Base-by-base conservation (phyloP, 2,329 filamentous ascomycete species). In the Aschersonia sp. region DNA sequence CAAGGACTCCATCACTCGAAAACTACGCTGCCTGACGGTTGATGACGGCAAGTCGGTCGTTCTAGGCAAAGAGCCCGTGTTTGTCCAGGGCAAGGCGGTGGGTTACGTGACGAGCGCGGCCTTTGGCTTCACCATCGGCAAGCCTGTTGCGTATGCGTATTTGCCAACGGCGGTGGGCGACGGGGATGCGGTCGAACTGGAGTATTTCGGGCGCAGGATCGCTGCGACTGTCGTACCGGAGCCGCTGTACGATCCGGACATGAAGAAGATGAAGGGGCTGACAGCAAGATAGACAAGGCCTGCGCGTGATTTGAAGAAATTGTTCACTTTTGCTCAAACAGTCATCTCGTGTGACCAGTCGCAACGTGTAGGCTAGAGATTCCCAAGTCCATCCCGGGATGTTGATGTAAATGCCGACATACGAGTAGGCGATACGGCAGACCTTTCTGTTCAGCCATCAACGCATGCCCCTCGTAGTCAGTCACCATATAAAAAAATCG, bases 31-130 rank as follows among this genome's bases (percentile, higher is more conserved):
- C 48, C 58, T 82, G 2, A 74, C 70, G 0, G 55, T 82, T 31
- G 67, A 80, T 41, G 76, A 82, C 50, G 72, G 74, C 0, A 60
- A 57, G 4, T 80, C 77, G 0, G 64, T 81, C 52, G 68, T 80
- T 0, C 59, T 82, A 1, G 78, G 78, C 5, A 81, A 81, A 55
- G 78, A 82, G 56, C 78, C 79, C 0, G 75, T 82, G 0, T 80
- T 72, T 48, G 52, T 67, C 10, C 57, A 69, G 2, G 70, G 68
- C 6, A 60, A 68, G 47, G 53, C 69, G 0, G 65, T 64, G 1
- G 78, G 79, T 0, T 82, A 82, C 51, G 66, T 82, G 30, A 80
- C 77, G 2, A 81, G 69, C 46, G 72, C 78, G 1, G 76, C 73
- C 0, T 82, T 80, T 54, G 78, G 74, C 0, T 81, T 77, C 54